A percentile compares a stretch with the other conserved stretches of the same genome.
Conservation (phyloP, 352 stramenopile genomes). For the Globisporangium apiculatum region DNA sequence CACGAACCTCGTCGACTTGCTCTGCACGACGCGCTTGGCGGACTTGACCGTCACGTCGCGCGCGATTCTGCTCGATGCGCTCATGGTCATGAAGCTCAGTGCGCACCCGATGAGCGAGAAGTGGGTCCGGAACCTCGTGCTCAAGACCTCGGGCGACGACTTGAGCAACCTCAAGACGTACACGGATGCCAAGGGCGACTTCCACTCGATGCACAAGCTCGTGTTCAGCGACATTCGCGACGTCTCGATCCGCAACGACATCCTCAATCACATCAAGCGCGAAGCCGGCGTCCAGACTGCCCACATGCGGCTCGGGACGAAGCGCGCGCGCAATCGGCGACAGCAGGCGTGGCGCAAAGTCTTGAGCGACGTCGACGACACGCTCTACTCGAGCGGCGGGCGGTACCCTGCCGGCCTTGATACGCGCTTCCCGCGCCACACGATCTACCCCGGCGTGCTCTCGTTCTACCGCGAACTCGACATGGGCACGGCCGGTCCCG, state of each 20-base stretch:
- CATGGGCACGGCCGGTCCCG: slow-evolving; percentile 86
- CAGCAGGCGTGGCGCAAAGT: slow-evolving; percentile 96
- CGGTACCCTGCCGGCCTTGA: slow-evolving; percentile 95
- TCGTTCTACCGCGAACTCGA: slow-evolving; percentile 97
- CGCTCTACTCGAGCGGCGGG: slow-evolving; percentile 93
- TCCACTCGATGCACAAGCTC: slow-evolving; percentile 97
- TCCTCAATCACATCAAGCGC: slow-evolving; percentile 94
- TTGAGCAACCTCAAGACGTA: slow-evolving; percentile 95
- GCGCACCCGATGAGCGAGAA: slow-evolving; percentile 92
- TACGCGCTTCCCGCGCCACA: slow-evolving; percentile 87
- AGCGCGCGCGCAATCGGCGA: slow-evolving; percentile 61
- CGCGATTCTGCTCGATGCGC: slow-evolving; percentile 91
- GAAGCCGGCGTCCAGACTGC: slow-evolving; percentile 92
- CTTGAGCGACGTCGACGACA: slow-evolving; percentile 98
- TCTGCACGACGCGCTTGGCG: slow-evolving; percentile 90
- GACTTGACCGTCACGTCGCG: slow-evolving; percentile 91
- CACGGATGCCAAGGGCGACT: slow-evolving; percentile 95
- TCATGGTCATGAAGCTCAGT: slow-evolving; percentile 97
- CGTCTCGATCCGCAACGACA: slow-evolving; percentile 82
- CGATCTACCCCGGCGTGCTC: slow-evolving; percentile 97
- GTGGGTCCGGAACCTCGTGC: slow-evolving; percentile 96
- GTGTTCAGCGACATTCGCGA: slow-evolving; percentile 95
- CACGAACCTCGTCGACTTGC: slow-evolving; percentile 92
- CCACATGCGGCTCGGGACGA: slow-evolving; percentile 90
- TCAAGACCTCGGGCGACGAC: slow-evolving; percentile 94